Base-by-base conservation (phyloP, 768 basidiomycete genomes). In the Tylopilus vinaceipallidus region DNA sequence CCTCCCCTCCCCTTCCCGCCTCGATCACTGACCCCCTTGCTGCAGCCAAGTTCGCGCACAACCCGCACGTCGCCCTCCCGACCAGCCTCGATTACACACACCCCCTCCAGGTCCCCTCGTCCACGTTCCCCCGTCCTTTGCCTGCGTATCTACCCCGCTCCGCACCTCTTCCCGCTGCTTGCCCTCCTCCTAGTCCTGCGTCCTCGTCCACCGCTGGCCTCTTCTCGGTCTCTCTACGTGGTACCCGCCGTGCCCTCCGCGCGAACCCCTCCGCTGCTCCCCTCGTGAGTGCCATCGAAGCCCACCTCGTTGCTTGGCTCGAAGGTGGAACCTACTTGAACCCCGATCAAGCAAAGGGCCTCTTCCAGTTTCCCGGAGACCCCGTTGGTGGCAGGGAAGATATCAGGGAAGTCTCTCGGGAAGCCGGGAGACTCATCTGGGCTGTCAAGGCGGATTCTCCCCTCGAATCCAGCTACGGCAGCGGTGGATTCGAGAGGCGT, bases 81-180 rank as follows among this genome's bases (percentile, higher is more conserved):
- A 73, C 79, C 13, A 76, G 65, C 68, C 67, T 59, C 37, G 90
- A 92, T 67, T 77, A 79, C 54, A 56, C 61, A 6, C 57, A 80
- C 5, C 72, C 73, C 1, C 53, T 66, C 4, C 79, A 83, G 4
- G 64, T 63, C 24, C 67, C 71, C 0, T 70, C 69, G 3, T 30
- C 82, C 10, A 91, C 90, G 0, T 92, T 91, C 60, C 89, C 90
- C 2, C 77, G 80, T 52, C 91, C 91, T 0, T 72, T 91, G 0
- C 90, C 91, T 0, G 39, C 75, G 1, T 90, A 81, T 59, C 77
- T 92, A 6, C 76, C 82, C 6, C 84, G 90, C 36, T 81, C 73
- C 47, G 65, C 75, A 8, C 73, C 75, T 47, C 57, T 86, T 0
- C 81, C 87, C 0, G 58, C 78, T 7, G 60, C 75, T 1, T 50